These are phyloP conservation scores for Fomitopsis pinicola DNA, from an alignment of 1,284 basidiomycete species.

Conservation along the genomic window DNA sequence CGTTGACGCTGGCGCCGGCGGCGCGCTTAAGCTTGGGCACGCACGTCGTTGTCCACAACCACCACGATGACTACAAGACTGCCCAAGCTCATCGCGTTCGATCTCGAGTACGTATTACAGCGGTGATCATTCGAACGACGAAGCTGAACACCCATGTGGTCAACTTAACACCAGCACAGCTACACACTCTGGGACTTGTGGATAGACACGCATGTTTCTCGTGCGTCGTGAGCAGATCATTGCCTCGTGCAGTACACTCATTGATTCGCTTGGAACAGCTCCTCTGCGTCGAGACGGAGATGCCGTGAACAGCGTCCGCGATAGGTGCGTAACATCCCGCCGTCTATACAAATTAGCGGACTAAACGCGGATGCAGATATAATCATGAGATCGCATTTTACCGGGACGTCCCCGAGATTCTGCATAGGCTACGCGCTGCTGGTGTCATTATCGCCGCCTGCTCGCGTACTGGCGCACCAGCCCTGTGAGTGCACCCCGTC, in stretches of 20 bases:
- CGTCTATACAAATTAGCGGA: conserved; percentile 7
- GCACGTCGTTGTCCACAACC: neutral
- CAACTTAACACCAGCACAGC: conserved; percentile 33
- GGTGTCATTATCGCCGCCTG: conserved; percentile 68
- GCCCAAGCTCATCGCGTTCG: conserved; percentile 77
- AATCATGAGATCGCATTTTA: conserved; percentile 65
- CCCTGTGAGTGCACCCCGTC: conserved; percentile 51
- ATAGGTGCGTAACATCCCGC: conserved; percentile 38
- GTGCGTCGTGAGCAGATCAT: conserved; percentile 22
- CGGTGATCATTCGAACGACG: neutral
- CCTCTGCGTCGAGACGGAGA: conserved; percentile 59
- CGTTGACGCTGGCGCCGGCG: neutral
- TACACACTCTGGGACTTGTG: conserved; percentile 85
- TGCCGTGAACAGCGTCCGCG: conserved; percentile 56
- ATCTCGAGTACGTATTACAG: conserved; percentile 60
- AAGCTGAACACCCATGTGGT: neutral
- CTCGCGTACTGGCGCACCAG: conserved; percentile 69
- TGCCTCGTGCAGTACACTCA: neutral
- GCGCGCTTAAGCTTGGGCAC: neutral
- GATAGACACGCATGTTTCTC: conserved; percentile 71
- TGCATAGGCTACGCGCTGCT: conserved; percentile 54
- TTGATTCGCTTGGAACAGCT: conserved; percentile 30
- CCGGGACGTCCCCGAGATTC: conserved; percentile 70
- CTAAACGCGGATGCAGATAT: conserved; percentile 35
- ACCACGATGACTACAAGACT: conserved; percentile 33